Conservation (phyloP, 495 filamentous ascomycete species). For the Aspergillus haitiensis region DNA sequence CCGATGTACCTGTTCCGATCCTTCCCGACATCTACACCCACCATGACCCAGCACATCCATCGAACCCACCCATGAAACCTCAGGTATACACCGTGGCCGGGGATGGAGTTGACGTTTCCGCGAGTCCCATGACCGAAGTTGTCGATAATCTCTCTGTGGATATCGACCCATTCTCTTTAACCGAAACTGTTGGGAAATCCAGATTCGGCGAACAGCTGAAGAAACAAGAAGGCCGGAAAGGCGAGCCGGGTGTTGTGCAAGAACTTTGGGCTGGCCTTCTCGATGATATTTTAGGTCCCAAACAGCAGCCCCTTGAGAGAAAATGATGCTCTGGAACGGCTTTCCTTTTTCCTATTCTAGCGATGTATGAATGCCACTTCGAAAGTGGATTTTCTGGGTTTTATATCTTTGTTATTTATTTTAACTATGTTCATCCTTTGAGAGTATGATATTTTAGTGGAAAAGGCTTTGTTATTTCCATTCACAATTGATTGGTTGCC, state of each 20-base stretch:
- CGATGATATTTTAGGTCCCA: constrained; percentile 58
- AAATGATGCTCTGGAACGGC: constrained; percentile 21
- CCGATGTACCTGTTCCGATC: constrained; percentile 52
- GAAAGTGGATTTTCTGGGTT: constrained; percentile 5
- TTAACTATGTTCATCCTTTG: background rate
- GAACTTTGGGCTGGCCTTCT: constrained; percentile 57
- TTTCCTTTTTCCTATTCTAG: constrained; percentile 19
- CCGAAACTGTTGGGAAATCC: constrained; percentile 50
- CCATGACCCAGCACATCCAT: constrained; percentile 24
- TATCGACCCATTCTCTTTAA: constrained; percentile 59
- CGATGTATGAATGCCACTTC: constrained; percentile 17
- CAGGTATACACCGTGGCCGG: constrained; percentile 58
- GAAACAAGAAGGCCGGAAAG: constrained; percentile 24
- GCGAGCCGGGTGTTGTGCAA: constrained; percentile 42
- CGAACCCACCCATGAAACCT: constrained; percentile 50
- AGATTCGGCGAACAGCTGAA: constrained; percentile 40
- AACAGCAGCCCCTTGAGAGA: constrained; percentile 26
- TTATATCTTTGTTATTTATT: background rate
- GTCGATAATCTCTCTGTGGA: constrained; percentile 57
- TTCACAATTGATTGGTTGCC: background rate
- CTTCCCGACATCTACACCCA: constrained; percentile 48
- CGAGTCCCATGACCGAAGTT: constrained; percentile 59
- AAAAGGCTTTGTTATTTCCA: background rate
- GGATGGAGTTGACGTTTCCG: constrained; percentile 51
- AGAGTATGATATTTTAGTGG: background rate